Percentiles rank a stretch among this genome's conserved stretches.
phyloP scores from a whole-genome alignment of 495 filamentous ascomycete genomes.

The Hypoxylon crocopeplum region DNA sequence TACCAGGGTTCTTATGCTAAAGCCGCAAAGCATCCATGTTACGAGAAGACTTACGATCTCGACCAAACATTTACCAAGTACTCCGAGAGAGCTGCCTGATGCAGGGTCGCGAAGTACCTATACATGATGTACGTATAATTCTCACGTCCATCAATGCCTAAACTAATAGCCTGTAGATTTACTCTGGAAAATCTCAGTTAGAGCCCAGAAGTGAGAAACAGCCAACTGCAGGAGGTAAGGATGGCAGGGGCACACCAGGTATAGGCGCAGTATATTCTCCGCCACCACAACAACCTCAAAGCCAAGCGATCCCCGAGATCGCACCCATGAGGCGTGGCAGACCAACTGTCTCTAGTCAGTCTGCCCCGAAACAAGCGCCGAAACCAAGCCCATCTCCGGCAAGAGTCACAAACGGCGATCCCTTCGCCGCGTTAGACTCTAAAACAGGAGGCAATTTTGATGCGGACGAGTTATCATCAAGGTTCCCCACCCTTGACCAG shows the following conservation, averaged over 20 bases:
- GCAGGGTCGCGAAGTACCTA: conserved; percentile 86
- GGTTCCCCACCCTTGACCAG: conserved; percentile 92
- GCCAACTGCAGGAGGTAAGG: conserved; percentile 38
- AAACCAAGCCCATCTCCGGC: conserved; percentile 79
- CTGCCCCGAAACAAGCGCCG: conserved; percentile 46
- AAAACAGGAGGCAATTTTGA: conserved; percentile 57
- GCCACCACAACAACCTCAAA: conserved; percentile 70
- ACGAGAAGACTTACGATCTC: conserved; percentile 77
- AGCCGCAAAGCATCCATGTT: conserved; percentile 79
- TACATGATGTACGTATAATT: conserved; percentile 78
- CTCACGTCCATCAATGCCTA: background rate
- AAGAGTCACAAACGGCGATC: conserved; percentile 75
- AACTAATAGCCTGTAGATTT: conserved; percentile 68
- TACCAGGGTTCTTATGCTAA: conserved; percentile 41
- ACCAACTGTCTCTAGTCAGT: conserved; percentile 62
- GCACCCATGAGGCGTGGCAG: conserved; percentile 93
- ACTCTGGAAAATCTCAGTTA: conserved; percentile 66
- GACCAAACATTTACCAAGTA: conserved; percentile 94
- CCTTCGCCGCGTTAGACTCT: conserved; percentile 87
- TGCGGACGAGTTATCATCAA: conserved; percentile 79
- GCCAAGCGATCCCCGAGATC: conserved; percentile 83
- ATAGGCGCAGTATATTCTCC: conserved; percentile 74
- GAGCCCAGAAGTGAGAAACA: conserved; percentile 41
- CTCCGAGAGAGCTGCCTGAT: conserved; percentile 84
- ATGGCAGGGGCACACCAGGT: conserved; percentile 57